phyloP scores from a whole-genome alignment of 345 rosid species.

The Laguncularia racemosa region DNA sequence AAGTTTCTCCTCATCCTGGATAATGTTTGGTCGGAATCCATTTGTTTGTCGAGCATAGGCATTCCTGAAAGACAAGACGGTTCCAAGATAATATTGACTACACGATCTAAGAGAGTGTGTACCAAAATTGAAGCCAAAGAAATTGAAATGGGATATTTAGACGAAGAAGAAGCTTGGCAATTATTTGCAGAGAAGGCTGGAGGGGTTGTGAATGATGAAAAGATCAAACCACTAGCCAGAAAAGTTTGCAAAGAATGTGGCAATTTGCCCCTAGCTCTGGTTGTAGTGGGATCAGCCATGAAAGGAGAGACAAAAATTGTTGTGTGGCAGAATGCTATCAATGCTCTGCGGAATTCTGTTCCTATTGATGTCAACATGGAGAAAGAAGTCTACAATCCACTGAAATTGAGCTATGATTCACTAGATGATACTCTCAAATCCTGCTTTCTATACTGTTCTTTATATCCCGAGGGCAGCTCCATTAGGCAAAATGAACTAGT shows the following conservation, averaged over 20 bases:
- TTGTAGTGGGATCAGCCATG: constrained; percentile 32
- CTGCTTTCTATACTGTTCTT: constrained; percentile 39
- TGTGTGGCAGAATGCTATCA: constrained; percentile 34
- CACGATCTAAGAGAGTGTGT: constrained; percentile 16
- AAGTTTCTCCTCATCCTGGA: constrained; percentile 19
- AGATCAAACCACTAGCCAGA: constrained; percentile 17
- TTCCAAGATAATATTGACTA: constrained; percentile 17
- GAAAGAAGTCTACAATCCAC: constrained; percentile 22
- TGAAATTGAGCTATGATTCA: constrained; percentile 33
- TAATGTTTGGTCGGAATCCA: constrained; percentile 2
- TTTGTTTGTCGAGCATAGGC: constrained; percentile 16
- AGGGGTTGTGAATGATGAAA: constrained; percentile 7
- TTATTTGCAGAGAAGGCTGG: constrained; percentile 18
- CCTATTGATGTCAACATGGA: constrained; percentile 23
- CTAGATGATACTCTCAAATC: constrained; percentile 14
- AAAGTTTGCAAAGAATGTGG: constrained; percentile 26
- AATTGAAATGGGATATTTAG: constrained; percentile 12
- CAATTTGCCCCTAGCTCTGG: constrained; percentile 43
- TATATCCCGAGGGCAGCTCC: constrained; percentile 37
- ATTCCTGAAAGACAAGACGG: constrained; percentile 9
- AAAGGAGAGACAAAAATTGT: constrained; percentile 15
- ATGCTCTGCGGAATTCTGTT: constrained; percentile 22
- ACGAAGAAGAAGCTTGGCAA: constrained; percentile 20
- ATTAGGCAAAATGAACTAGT: constrained; percentile 25
- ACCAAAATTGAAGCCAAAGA: constrained; percentile 17